Evolutionary conservation across 441 rosid genomes (phyloP), one percentile per base, ranked within the genome.

Genomic region (Bruguiera hainesii): DNA sequence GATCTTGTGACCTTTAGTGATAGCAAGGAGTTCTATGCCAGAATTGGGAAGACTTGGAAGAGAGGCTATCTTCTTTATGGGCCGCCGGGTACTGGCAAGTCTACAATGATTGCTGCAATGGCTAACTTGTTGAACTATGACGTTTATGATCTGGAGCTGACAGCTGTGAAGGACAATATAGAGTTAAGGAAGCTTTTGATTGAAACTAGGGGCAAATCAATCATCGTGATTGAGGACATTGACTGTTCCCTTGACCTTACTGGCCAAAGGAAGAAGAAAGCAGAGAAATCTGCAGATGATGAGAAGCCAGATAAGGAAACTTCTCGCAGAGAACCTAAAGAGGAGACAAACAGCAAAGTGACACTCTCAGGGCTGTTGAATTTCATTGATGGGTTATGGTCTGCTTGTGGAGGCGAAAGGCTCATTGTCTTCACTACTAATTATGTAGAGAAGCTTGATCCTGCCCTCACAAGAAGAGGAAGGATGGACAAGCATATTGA

Each of bases 71-170:
- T 89, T 69, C 84, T 89, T 11, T 79, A 82, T 50, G 91, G 90
- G 15, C 90, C 96, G 2, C 89, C 93, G 0, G 93, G 93, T n/a
- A 87, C 93, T 0, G 93, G 93, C 16, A 89, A 89, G 59, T 87
- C 93, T 0, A 87, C 91, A 2, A 87, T 89, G 96, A 79, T 87
- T 3, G 96, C 93, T 70, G 92, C 90, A 29, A 89, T 85, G 91
- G 89, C 93, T 4, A 87, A 87, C 65, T 73, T 80, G 74, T 71
- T 87, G 71, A 84, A 83, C 70, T 89, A 87, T 49, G 87, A 86
- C 66, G 87, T 89, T 53, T 85, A 87, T 52, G 92, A 89, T 75
- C 81, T 89, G 19, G 89, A 87, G 64, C 88, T 87, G 37, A 85
- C 88, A 0, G 87, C 89, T 1, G 87, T 87, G 51, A 76, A 79